Conservation (phyloP, 176 grass and related monocot genomes). For the Coix lacrymajobi region DNA sequence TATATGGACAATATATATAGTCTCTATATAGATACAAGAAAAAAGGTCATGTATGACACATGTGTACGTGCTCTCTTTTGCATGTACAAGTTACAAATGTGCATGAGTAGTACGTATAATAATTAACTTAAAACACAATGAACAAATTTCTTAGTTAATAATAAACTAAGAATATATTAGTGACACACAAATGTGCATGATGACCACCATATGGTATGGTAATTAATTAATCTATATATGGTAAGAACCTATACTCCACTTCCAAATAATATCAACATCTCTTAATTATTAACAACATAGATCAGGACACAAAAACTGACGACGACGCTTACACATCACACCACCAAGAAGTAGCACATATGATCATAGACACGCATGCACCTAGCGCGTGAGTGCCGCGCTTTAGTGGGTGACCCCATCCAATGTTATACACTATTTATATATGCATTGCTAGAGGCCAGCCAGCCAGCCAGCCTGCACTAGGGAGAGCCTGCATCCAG, state of each 20-base stretch:
- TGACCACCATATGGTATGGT: not conserved
- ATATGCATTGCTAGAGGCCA: not conserved
- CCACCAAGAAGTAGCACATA: not conserved
- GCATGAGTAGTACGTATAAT: not conserved
- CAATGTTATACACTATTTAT: not conserved
- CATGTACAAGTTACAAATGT: not conserved
- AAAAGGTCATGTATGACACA: not conserved
- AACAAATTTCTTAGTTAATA: not conserved
- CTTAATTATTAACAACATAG: not conserved
- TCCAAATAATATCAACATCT: not conserved
- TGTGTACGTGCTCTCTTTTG: not conserved
- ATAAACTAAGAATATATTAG: not conserved
- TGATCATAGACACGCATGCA: slow-evolving; percentile 13
- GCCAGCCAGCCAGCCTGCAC: not conserved
- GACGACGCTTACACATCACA: not conserved
- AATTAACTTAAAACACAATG: not conserved
- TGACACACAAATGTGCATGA: not conserved
- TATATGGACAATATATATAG: not conserved
- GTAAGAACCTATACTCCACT: not conserved
- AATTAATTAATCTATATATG: not conserved
- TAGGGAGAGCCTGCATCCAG: not conserved
- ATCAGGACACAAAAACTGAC: not conserved
- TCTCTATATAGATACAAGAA: not conserved
- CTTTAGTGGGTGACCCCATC: not conserved
- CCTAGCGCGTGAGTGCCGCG: not conserved